Evolutionary conservation across 441 rosid species (phyloP).

Genomic region (Breynia disticha): DNA sequence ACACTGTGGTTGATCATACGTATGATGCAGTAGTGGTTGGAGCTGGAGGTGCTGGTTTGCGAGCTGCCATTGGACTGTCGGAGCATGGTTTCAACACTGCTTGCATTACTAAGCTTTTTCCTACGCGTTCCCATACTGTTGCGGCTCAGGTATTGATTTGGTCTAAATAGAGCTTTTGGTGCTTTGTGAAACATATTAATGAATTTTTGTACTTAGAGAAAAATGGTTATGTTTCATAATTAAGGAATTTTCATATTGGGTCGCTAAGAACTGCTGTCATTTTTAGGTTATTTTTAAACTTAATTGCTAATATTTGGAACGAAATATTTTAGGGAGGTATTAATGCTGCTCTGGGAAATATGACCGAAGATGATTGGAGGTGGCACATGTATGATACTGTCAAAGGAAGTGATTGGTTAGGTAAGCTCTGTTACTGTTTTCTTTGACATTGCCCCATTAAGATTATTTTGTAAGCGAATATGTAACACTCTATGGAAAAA

Average conservation of each 20-base stretch:
- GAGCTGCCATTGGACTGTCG: constrained; percentile 91
- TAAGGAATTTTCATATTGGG: too few species aligned
- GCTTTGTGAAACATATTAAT: too few species aligned
- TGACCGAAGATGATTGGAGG: constrained; percentile 96
- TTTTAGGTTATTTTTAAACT: too few species aligned
- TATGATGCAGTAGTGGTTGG: constrained; percentile 94
- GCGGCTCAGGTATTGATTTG: constrained; percentile 75
- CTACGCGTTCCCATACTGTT: constrained; percentile 94
- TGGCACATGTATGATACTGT: constrained; percentile 99
- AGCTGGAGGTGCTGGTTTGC: constrained; percentile 95
- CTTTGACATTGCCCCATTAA: too few species aligned
- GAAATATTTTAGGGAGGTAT: constrained; percentile 64
- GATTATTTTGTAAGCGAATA: not conserved
- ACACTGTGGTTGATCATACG: constrained; percentile 87
- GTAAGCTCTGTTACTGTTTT: constrained; percentile 24
- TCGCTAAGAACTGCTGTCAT: too few species aligned
- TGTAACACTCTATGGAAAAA: not conserved
- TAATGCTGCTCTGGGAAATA: constrained; percentile 94
- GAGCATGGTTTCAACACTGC: constrained; percentile 98
- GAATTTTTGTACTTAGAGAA: too few species aligned
- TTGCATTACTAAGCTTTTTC: constrained; percentile 94
- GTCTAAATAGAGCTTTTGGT: too few species aligned
- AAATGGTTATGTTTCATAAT: too few species aligned
- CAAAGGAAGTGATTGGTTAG: constrained; percentile 98
- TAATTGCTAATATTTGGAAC: constrained; percentile 2